Evolutionary conservation across 257 asterid genomes (phyloP).

Genomic region (Solanum chaucha): DNA sequence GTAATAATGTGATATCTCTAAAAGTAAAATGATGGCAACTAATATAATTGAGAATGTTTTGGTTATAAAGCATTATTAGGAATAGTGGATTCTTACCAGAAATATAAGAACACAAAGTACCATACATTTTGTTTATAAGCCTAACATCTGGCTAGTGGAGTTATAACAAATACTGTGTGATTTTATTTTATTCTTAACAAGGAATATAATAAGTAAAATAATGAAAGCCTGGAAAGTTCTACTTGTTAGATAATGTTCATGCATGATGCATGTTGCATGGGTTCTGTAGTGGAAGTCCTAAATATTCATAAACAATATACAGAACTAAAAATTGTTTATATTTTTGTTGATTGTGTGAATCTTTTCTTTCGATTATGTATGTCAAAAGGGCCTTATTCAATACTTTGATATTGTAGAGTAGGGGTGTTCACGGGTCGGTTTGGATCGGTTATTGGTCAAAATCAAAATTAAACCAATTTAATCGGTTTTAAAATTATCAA

Average conservation of each 20-base stretch:
- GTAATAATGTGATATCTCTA: neutral
- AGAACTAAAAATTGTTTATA: neutral
- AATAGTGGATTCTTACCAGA: neutral
- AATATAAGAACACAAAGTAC: neutral
- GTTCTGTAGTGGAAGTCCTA: neutral
- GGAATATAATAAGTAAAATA: neutral
- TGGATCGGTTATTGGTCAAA: no score
- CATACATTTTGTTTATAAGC: neutral
- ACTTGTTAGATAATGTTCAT: neutral
- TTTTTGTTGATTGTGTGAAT: neutral
- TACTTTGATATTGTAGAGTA: neutral
- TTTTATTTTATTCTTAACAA: neutral
- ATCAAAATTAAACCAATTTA: no score
- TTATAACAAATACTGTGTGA: neutral
- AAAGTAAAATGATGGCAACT: no score
- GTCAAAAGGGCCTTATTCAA: neutral
- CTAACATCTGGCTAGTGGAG: neutral
- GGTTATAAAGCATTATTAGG: neutral
- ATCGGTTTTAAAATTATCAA: no score
- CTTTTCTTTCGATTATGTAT: neutral
- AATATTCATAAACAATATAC: neutral
- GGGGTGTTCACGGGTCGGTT: no score
- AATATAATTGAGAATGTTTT: neutral
- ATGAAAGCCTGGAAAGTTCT: neutral
- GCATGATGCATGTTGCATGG: neutral